Base-by-base conservation (phyloP, 768 basidiomycete species). In the Clavulina sp. region DNA sequence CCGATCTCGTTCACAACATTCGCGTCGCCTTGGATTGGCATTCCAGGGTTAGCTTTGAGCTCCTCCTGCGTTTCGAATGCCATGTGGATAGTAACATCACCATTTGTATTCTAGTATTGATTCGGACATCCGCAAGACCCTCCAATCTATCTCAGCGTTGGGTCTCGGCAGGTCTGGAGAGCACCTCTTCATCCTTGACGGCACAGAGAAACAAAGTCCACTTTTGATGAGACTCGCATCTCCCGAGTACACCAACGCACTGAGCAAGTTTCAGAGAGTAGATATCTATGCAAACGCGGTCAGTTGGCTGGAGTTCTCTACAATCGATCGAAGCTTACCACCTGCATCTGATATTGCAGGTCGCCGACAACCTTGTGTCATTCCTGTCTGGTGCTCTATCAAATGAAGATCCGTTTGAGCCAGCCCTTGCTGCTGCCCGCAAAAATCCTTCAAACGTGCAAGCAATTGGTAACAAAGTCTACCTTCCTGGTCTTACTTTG, bases 201-300 rank as follows among this genome's bases (percentile, higher is more conserved):
- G 26, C 9, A 13, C 16, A 16, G 18, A 33, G 6, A 30, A 23
- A 18, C 13, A 26, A 28, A 29, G 6, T 9, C 48, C 48, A 30
- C 24, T 49, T 7, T 13, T 49, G 13, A 7, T 30, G 48, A 16
- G 16, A 26, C 24, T 49, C 28, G 24, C 48, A 7, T 30, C 48
- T 18, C 48, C 26, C 26, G 31, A 33, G 24, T 49, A 29, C 28
- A 7, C 32, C 26, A 18, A 7, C 28, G 32, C 31, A 16, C 24
- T 49, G 48, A 16, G 18, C 31, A 29, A 33, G 16, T 49, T 49
- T 28, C 13, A 33, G 32, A 7, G 32, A 49, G 32, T 49, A 9
- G 48, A 49, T 18, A 26, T 49, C 7, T 49, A 49, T 26, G 31
- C 48, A 18, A 49, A 49, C 28, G 31, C 31, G 28, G 48, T 49